Base-by-base conservation (phyloP, 2,329 filamentous ascomycete species). In the Botrytis aclada region DNA sequence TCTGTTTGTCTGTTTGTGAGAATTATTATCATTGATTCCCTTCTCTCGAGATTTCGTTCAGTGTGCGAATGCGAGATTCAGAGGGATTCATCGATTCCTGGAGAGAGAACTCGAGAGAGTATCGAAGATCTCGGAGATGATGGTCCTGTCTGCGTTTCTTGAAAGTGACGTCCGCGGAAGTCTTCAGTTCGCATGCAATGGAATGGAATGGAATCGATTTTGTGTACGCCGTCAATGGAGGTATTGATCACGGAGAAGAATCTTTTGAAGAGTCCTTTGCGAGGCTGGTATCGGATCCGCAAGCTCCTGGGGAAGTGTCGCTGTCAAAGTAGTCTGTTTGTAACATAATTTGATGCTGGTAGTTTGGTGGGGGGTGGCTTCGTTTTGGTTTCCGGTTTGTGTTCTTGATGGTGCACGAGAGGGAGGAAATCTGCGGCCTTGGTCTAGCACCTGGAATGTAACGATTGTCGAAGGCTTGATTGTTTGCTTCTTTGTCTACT, bases 241-340 rank as follows among this genome's bases (percentile, higher is more conserved):
- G 25, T 7, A 14, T 60, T 25, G 25, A 60, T 37, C 32, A 60
- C 3, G 56, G 34, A 12, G 34, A 25, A 22, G 3, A 9, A 12
- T 37, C 5, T 25, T 25, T 25, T 3, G 1, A 4, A 51, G n/a
- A 12, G 12, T 4, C 8, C 1, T 9, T 4, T 2, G n/a, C 9
- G 45, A 25, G 9, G 22, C 12, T 25, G 45, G 4, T 51, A 12
- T 4, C 3, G 45, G 25, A 25, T n/a, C 22, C 22, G 4, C 9
- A 25, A 25, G 45, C 45, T 25, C 22, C 45, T 4, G 10, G 32
- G 32, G 32, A 37, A 3, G 32, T 22, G 9, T 1, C 9, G 20
- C 4, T 12, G 7, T 32, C 18, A 14, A 3, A 34, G 5, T 34
- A 2, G 10, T 25, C 0, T 32, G 3, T 10, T 60, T 34, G 3